Evolutionary conservation across 208 protist genomes (phyloP).

Genomic region (Acanthamoeba healyi): DNA sequence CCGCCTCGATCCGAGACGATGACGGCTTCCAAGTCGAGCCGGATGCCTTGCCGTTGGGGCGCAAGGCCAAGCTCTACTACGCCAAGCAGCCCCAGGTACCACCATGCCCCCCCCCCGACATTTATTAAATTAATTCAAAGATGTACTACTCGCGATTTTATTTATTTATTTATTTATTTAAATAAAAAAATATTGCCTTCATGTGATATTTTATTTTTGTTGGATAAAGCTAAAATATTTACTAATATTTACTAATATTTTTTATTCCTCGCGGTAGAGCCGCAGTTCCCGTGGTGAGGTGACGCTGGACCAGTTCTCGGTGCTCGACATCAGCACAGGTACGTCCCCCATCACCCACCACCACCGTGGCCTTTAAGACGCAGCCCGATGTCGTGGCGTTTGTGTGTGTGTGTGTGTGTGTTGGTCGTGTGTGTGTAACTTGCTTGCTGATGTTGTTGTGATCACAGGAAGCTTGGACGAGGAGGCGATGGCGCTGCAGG

Average conservation of each 20-base stretch:
- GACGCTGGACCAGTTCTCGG: background rate
- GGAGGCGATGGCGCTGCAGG: background rate
- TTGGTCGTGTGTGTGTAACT: too few species aligned
- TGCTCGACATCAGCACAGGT: constrained; percentile 21
- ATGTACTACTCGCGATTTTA: background rate
- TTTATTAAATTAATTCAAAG: background rate
- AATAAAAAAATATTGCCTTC: background rate
- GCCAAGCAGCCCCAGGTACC: background rate
- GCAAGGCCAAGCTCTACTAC: background rate
- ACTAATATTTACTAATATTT: background rate
- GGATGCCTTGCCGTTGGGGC: background rate
- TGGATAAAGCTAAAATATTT: too few species aligned
- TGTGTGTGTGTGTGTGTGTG: too few species aligned
- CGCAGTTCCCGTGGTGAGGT: background rate
- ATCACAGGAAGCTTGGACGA: background rate
- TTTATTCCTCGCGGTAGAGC: constrained; percentile 25
- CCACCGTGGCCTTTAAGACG: too few species aligned
- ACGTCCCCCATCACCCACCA: background rate
- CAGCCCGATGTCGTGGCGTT: too few species aligned
- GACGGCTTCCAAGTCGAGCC: too few species aligned
- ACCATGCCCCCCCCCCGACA: too few species aligned
- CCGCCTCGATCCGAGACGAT: too few species aligned
- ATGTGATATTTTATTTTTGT: background rate
- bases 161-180: background rate
- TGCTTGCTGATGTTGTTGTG: background rate